Base-by-base conservation (phyloP, 352 stramenopile species). In the Pythium guiyangense region DNA sequence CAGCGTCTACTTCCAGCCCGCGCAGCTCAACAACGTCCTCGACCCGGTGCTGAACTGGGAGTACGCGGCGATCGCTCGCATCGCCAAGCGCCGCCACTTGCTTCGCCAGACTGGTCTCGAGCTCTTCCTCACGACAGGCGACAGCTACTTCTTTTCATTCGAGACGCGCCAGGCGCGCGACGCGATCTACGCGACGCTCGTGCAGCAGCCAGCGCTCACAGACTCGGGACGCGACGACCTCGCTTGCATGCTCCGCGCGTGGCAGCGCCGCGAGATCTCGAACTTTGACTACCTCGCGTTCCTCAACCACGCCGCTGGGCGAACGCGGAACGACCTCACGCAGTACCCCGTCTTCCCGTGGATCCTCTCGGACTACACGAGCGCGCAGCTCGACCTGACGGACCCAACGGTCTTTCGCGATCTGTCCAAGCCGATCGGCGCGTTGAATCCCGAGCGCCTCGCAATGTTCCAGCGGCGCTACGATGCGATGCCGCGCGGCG, bases 261-360 rank as follows among this genome's bases (percentile, higher is more conserved):
- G 86, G 86, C 86, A 95, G 52, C 69, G 71, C 12, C 71, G 79
- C 2, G 79, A 92, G 42, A 84, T 99, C 27, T 97, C 90, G 8
- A 99, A 99, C 61, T 99, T 95, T 49, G 85, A 96, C 40, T 97
- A 97, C 57, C 62, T 97, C 6, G 57, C 84, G 45, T 92, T 91
- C 53, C 64, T 97, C 26, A 97, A 97, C 71, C 93, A 92, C 48
- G 68, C 86, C 37, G 84, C 88, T 1, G 89, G 87, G 1, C 74
- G 90, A 39, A 94, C 82, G 29, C 79, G 85, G 54, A 96, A 97
- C 51, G 90, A 97, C 51, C 59, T 97, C 17, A 96, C 84, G 17
- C 94, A 98, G 59, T 99, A 99, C 70, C 96, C 96, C 0, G 93
- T 99, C n/a, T 98, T 99, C 73, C 97, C 97, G 26, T 99, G 97